These are phyloP conservation scores for Nemophila menziesii DNA, from an alignment of 257 asterid species.

Conservation along the genomic window DNA sequence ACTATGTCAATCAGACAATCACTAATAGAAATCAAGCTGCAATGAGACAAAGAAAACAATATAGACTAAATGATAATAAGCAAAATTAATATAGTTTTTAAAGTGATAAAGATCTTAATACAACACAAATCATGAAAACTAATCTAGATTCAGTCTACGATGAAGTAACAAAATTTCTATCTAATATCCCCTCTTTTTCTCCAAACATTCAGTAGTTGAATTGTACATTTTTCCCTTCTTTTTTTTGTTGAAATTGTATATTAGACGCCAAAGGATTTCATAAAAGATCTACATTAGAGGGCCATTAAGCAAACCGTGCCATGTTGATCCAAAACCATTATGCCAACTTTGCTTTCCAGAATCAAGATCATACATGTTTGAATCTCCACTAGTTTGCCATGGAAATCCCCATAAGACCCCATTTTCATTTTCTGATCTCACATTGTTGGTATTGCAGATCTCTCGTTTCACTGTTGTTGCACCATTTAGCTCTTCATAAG, in stretches of 20 bases:
- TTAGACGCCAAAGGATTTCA: not conserved
- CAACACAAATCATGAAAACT: not conserved
- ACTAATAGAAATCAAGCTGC: slow-evolving; percentile 11
- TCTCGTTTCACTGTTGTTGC: slow-evolving; percentile 55
- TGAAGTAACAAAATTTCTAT: slow-evolving; percentile 4
- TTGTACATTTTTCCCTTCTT: not conserved
- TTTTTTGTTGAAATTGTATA: not conserved
- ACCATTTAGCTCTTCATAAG: slow-evolving; percentile 16
- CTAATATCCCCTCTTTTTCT: not conserved
- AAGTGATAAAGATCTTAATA: not conserved
- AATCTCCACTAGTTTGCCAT: slow-evolving; percentile 39
- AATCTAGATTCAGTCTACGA: slow-evolving; percentile 3
- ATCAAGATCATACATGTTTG: slow-evolving; percentile 27
- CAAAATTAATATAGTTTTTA: not conserved
- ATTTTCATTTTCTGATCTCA: slow-evolving; percentile 18
- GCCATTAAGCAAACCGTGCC: slow-evolving; percentile 81
- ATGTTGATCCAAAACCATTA: slow-evolving; percentile 41
- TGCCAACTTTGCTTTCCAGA: slow-evolving; percentile 39
- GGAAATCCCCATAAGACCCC: slow-evolving; percentile 67
- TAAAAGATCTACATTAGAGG: slow-evolving; percentile 43
- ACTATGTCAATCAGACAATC: slow-evolving; percentile 12
- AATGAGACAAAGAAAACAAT: slow-evolving; percentile 15
- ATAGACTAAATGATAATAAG: slow-evolving; percentile 16
- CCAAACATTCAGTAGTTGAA: not conserved
- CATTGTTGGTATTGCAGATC: slow-evolving; percentile 16